phyloP scores from a whole-genome alignment of 1,284 basidiomycete species.

The Cryptococcus floricola region DNA sequence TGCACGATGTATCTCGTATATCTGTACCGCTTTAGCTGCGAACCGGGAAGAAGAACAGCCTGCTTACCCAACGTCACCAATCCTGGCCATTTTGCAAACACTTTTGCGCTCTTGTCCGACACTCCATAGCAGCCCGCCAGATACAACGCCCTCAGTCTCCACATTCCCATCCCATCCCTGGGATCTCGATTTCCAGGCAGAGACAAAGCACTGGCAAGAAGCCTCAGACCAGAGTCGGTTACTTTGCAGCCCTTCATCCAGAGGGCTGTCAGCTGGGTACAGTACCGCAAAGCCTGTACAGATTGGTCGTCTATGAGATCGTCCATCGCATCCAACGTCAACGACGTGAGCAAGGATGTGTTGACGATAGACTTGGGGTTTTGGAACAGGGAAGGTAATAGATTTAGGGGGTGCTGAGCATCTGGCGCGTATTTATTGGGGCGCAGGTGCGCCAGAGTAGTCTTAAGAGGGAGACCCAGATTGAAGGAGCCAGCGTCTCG shows the following conservation, averaged over 20 bases:
- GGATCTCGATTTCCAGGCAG: slow-evolving; percentile 40
- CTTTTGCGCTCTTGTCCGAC: slow-evolving; percentile 26
- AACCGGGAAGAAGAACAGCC: background rate
- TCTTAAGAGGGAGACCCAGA: slow-evolving; percentile 20
- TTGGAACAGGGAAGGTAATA: slow-evolving; percentile 26
- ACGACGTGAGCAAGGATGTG: slow-evolving; percentile 31
- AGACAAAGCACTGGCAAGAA: slow-evolving; percentile 27
- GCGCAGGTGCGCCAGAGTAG: slow-evolving; percentile 18
- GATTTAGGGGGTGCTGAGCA: slow-evolving; percentile 27
- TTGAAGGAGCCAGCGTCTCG: slow-evolving; percentile 9
- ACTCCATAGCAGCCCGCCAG: slow-evolving; percentile 15
- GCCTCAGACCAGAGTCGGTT: slow-evolving; percentile 31
- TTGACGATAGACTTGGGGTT: background rate
- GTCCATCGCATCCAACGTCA: slow-evolving; percentile 27
- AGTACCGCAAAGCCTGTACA: slow-evolving; percentile 26
- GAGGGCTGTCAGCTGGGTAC: slow-evolving; percentile 33
- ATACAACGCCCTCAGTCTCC: slow-evolving; percentile 14
- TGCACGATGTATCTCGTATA: slow-evolving; percentile 38
- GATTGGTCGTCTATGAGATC: slow-evolving; percentile 24
- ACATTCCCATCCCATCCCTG: slow-evolving; percentile 43
- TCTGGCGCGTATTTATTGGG: slow-evolving; percentile 14
- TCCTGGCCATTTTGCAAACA: slow-evolving; percentile 37
- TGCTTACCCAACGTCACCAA: slow-evolving; percentile 33
- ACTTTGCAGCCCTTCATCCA: slow-evolving; percentile 32
- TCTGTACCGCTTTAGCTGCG: slow-evolving; percentile 16